These are phyloP conservation scores for Didymella pinodella DNA, from an alignment of 2,329 filamentous ascomycete species.

Conservation along the genomic window DNA sequence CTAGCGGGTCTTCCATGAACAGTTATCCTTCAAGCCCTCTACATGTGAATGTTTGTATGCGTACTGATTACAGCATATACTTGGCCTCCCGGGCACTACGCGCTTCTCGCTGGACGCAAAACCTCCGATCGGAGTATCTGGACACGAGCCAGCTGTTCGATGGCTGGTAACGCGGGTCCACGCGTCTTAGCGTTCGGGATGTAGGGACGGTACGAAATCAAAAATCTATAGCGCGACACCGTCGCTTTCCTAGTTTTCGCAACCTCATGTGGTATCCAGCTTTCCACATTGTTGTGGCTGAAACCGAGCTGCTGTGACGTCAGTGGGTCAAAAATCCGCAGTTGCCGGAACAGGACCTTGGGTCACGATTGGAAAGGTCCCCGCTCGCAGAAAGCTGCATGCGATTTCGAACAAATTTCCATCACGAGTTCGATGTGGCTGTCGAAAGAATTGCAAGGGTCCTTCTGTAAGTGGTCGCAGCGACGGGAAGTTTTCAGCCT, in stretches of 20 bases:
- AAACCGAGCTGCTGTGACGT: neutral
- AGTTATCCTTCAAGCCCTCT: neutral
- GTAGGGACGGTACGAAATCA: slow-evolving; percentile 2
- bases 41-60: too few relatives aligned
- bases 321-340: neutral
- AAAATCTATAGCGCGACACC: neutral
- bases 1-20: neutral
- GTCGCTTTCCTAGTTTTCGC: neutral
- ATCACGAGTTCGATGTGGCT: neutral
- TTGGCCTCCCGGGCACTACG: neutral
- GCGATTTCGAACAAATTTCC: neutral
- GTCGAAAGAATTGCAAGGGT: neutral
- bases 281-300: neutral
- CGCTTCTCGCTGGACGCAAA: neutral
- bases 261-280: neutral
- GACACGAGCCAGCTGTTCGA: neutral
- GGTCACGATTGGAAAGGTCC: neutral
- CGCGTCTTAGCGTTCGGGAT: neutral
- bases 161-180: neutral
- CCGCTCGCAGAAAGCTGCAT: neutral
- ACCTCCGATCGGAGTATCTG: neutral
- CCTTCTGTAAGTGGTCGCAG: slow-evolving; percentile 3
- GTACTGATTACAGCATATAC: neutral
- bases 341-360: neutral
- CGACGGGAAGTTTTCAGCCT: neutral